Percentiles rank a stretch among this genome's conserved stretches.
Conservation (phyloP, 108 stramenopile genomes). For the Cylindrotheca fusiformis region DNA sequence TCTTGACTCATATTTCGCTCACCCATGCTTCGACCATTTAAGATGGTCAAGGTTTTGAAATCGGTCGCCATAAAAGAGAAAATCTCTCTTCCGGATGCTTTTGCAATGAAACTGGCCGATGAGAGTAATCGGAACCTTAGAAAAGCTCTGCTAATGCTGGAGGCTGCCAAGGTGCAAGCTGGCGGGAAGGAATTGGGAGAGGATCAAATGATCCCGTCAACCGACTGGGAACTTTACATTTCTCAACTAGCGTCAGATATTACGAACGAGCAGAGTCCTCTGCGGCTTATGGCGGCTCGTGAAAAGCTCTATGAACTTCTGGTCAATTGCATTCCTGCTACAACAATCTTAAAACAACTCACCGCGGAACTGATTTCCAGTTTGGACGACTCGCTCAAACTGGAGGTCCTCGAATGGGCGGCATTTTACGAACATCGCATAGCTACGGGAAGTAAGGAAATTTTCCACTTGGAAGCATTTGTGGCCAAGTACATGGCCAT, state of each 20-base stretch:
- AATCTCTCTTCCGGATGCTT: constrained; percentile 61
- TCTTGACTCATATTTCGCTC: neutral
- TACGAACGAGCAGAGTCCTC: constrained; percentile 84
- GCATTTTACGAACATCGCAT: constrained; percentile 97
- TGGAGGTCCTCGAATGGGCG: constrained; percentile 90
- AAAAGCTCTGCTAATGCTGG: constrained; percentile 95
- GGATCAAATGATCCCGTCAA: constrained; percentile 46
- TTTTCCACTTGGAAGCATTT: constrained; percentile 99
- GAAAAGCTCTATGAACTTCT: constrained; percentile 97
- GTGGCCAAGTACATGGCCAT: constrained; percentile 97
- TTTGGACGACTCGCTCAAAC: constrained; percentile 87
- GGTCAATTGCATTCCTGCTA: constrained; percentile 96
- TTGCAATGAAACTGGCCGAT: constrained; percentile 78
- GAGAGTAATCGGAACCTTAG: constrained; percentile 90
- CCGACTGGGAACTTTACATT: constrained; percentile 98
- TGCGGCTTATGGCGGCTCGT: constrained; percentile 77
- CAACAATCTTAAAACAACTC: constrained; percentile 90
- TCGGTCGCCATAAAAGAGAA: constrained; percentile 76
- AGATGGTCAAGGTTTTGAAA: constrained; percentile 77
- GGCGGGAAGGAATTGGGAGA: constrained; percentile 39
- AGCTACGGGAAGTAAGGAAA: constrained; percentile 92
- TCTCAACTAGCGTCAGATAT: constrained; percentile 81
- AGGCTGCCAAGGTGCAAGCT: constrained; percentile 87
- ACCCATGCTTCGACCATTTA: neutral
- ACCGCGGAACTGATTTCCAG: constrained; percentile 76